These are phyloP conservation scores for Flueggea neowawraea DNA, from an alignment of 441 rosid species.

Conservation along the genomic window DNA sequence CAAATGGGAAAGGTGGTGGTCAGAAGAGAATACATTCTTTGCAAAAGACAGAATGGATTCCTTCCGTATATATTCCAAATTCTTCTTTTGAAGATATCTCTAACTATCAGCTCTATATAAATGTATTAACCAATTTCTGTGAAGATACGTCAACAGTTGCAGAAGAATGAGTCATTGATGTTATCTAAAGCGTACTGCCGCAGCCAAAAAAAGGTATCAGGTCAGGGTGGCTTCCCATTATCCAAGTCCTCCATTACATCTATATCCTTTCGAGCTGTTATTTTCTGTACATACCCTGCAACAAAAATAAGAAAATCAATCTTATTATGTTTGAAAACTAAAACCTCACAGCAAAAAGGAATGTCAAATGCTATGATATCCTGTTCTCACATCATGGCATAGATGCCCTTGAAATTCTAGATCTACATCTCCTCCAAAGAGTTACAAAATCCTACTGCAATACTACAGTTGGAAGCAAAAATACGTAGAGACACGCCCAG, in stretches of 20 bases:
- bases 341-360: too few relatives aligned
- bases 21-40: constrained; percentile 36
- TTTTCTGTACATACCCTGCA: constrained; percentile 93
- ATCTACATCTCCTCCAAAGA: too few relatives aligned
- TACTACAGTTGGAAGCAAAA: too few relatives aligned
- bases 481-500: too few relatives aligned
- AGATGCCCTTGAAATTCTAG: too few relatives aligned
- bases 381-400: too few relatives aligned
- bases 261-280: constrained; percentile 82
- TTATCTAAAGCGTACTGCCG: constrained; percentile 7
- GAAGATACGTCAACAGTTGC: constrained; percentile 7
- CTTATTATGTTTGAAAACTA: too few relatives aligned
- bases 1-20: not conserved
- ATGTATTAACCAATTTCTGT: constrained; percentile 9
- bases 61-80: constrained; percentile 11
- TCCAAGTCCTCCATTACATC: constrained; percentile 85
- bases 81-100: constrained; percentile 7
- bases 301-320: too few relatives aligned
- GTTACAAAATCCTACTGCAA: too few relatives aligned
- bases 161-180: constrained; percentile 8
- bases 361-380: too few relatives aligned
- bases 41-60: constrained; percentile 22
- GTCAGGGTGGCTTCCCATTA: constrained; percentile 65
- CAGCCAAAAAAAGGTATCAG: constrained; percentile 1
- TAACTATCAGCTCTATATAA: constrained; percentile 3